Conservation (phyloP, 768 basidiomycete species). For the Coprinopsis marcescibilis region DNA sequence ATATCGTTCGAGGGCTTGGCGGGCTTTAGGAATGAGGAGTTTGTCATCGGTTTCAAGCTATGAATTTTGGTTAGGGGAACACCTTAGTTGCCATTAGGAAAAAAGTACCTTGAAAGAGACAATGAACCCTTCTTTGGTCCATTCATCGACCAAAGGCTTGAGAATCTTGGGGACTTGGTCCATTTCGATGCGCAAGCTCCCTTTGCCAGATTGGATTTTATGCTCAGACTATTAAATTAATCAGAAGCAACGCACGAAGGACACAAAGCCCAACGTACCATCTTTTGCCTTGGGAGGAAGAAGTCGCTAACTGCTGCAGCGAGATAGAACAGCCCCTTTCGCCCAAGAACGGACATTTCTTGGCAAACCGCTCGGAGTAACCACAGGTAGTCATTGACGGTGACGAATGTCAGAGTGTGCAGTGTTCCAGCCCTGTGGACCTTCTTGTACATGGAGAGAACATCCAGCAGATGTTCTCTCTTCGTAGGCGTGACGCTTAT, state of each 20-base stretch:
- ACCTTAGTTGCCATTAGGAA: not conserved
- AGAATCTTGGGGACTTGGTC: slow-evolving; percentile 98
- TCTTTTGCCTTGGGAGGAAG: slow-evolving; percentile 85
- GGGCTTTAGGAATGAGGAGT: slow-evolving; percentile 87
- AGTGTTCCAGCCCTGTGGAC: slow-evolving; percentile 72
- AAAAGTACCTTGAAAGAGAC: slow-evolving; percentile 92
- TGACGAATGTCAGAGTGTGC: slow-evolving; percentile 85
- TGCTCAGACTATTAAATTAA: slow-evolving; percentile 72
- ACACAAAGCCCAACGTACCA: slow-evolving; percentile 50
- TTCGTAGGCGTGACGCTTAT: slow-evolving; percentile 68
- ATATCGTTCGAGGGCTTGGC: slow-evolving; percentile 83
- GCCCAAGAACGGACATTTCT: slow-evolving; percentile 63
- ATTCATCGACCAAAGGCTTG: slow-evolving; percentile 89
- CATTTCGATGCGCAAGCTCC: slow-evolving; percentile 93
- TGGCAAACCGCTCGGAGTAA: slow-evolving; percentile 77
- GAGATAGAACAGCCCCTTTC: slow-evolving; percentile 87
- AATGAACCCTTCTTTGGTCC: slow-evolving; percentile 85
- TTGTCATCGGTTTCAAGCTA: slow-evolving; percentile 89
- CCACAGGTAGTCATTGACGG: slow-evolving; percentile 96
- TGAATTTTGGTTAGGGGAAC: not conserved
- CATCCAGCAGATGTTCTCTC: slow-evolving; percentile 57
- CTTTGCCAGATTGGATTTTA: slow-evolving; percentile 97
- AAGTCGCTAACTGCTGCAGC: slow-evolving; percentile 99
- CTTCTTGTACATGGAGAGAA: slow-evolving; percentile 74
- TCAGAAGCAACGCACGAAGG: not conserved